Evolutionary conservation across 208 protist species (phyloP), one percentile per base, ranked within the genome.

Genomic region (Leishmania mexicana): DNA sequence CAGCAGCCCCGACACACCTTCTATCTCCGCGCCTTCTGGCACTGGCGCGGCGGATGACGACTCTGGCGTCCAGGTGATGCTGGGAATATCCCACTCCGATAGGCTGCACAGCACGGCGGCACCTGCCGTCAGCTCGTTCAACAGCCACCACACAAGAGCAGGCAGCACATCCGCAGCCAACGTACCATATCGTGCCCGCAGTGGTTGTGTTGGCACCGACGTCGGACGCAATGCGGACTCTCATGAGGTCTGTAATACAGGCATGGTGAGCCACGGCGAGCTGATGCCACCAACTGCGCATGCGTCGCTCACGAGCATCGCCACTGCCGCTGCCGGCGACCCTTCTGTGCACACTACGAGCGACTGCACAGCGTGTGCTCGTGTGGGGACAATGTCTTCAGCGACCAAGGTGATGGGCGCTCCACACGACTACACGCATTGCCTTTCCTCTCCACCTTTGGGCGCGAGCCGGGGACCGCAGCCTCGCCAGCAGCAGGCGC

Each of bases 201-300:
- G 64, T 49, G 72, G 53, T 24, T 40, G 74, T 54, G 70, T 76
- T 45, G 71, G 64, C 65, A 81, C 40, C 35, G 81, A 75, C 13
- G 71, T 86, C 2, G 80, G 85, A 38, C 79, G 83, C 53, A 83
- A 89, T 72, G 54, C 79, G 7, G 85, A 86, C 68, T 74, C 78
- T 7, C 79, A 85, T 65, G 83, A 80, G 19, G 81, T 88, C 72
- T 70, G 87, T 19, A 85, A 87, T 57, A 87, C 82, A 31, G 75
- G 83, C 42, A 81, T 90, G 38, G 83, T 84, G 71, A 73, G 81
- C 31, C 58, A 74, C 67, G 76, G 71, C 73, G 76, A 81, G 65
- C 28, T 76, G 73, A 45, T 58, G 53, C 78, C 62, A 3, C 65
- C 68, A 17, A 42, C 21, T 10, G 11, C 73, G 28, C 51, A 58